Percentiles rank a stretch among this genome's conserved stretches.
These are phyloP conservation scores for Neodidymelliopsis sp. DNA, from an alignment of 2,329 filamentous ascomycete species.

Conservation along the genomic window DNA sequence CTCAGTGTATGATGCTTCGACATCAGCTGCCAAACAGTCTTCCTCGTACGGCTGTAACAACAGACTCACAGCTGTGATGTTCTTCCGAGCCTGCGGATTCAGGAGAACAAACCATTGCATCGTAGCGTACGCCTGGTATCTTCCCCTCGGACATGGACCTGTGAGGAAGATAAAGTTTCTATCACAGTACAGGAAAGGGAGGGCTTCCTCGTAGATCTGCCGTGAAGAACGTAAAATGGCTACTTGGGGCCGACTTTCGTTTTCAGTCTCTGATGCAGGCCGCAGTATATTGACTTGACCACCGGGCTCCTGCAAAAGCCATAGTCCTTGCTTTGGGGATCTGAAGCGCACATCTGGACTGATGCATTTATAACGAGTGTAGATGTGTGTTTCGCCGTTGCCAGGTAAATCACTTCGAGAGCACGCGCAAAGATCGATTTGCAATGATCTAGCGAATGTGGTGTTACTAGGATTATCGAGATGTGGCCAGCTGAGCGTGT, in stretches of 20 bases:
- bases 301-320: slow-evolving; percentile 33
- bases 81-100: slow-evolving; percentile 20
- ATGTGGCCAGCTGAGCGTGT: slow-evolving; percentile 38
- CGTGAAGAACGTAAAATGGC: slow-evolving; percentile 26
- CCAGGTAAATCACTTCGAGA: slow-evolving; percentile 13
- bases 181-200: slow-evolving; percentile 35
- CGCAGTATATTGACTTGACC: slow-evolving; percentile 42
- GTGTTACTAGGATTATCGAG: slow-evolving; percentile 42
- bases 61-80: slow-evolving; percentile 33
- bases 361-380: slow-evolving; percentile 38
- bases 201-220: slow-evolving; percentile 32
- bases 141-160: slow-evolving; percentile 41
- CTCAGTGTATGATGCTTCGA: slow-evolving; percentile 24
- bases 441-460: slow-evolving; percentile 36
- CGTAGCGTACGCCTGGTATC: slow-evolving; percentile 46
- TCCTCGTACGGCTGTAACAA: slow-evolving; percentile 41
- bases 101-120: slow-evolving; percentile 32
- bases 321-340: slow-evolving; percentile 25
- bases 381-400: slow-evolving; percentile 34
- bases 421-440: slow-evolving; percentile 40
- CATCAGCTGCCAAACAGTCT: slow-evolving; percentile 28
- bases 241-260: slow-evolving; percentile 16
- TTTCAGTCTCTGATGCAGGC: slow-evolving; percentile 31
- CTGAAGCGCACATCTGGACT: slow-evolving; percentile 35
- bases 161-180: slow-evolving; percentile 39